Conservation (phyloP, 768 basidiomycete genomes). For the Sistotremastrum niveocremeum region DNA sequence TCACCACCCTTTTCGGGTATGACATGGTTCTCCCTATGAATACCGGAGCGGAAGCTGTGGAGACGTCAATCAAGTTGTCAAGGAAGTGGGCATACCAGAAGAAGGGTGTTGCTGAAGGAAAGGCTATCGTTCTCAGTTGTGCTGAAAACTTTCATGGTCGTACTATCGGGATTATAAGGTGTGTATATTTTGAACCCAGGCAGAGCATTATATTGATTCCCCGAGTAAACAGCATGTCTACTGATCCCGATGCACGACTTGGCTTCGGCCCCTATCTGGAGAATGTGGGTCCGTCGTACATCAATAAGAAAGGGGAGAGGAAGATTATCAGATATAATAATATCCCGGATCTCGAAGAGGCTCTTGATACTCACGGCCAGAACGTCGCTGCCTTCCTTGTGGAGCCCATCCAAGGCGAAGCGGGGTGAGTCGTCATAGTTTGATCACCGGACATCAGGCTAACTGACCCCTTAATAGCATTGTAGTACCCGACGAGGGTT, state of each 20-base stretch:
- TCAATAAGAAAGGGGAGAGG: conserved; percentile 32
- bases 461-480: conserved; percentile 37
- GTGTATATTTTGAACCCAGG: conserved; percentile 8
- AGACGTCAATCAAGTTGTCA: conserved; percentile 91
- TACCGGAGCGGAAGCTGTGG: conserved; percentile 96
- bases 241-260: conserved; percentile 76
- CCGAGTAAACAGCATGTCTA: conserved; percentile 58
- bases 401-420: conserved; percentile 99
- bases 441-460: neutral
- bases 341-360: conserved; percentile 68
- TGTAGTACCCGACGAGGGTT: conserved; percentile 81
- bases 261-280: conserved; percentile 89
- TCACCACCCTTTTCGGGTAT: conserved; percentile 77
- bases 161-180: conserved; percentile 81
- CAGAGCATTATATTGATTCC: conserved; percentile 9
- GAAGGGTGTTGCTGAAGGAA: conserved; percentile 69
- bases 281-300: conserved; percentile 69
- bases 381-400: conserved; percentile 87
- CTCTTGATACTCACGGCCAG: conserved; percentile 66
- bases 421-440: conserved; percentile 48
- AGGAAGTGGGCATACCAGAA: conserved; percentile 93
- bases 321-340: conserved; percentile 72
- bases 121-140: conserved; percentile 76
- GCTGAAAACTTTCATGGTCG: conserved; percentile 94
- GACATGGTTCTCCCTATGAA: conserved; percentile 99